phyloP scores from a whole-genome alignment of 305 asterid species.

The Plantago coronopus region DNA sequence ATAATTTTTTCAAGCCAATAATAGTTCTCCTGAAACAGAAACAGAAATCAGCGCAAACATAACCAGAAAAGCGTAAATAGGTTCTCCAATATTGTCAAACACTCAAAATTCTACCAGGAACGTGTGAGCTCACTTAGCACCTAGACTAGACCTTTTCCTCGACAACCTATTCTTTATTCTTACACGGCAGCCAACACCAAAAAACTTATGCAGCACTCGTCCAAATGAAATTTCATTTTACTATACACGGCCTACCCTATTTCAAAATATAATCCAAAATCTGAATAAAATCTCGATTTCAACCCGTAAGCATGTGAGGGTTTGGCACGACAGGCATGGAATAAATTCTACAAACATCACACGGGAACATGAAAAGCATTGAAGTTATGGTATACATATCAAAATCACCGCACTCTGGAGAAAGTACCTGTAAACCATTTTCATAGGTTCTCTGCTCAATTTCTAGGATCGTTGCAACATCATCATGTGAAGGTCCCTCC shows the following conservation, averaged over 20 bases:
- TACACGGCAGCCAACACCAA: neutral
- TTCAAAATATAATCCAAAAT: neutral
- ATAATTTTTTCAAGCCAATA: slow-evolving; percentile 83
- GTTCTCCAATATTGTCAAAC: too few species aligned
- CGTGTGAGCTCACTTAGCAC: neutral
- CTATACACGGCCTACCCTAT: neutral
- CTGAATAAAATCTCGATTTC: neutral
- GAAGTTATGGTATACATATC: neutral
- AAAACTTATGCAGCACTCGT: neutral
- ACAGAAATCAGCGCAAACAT: slow-evolving; percentile 26
- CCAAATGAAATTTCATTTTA: neutral
- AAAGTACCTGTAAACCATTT: slow-evolving; percentile 79
- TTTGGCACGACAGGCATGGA: neutral
- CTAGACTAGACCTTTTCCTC: neutral
- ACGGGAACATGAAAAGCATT: neutral
- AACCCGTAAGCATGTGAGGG: slow-evolving; percentile 1
- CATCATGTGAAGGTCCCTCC: slow-evolving; percentile 76
- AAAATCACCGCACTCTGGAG: slow-evolving; percentile 13
- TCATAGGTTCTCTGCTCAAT: slow-evolving; percentile 94
- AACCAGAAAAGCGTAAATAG: neutral
- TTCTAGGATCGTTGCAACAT: slow-evolving; percentile 72
- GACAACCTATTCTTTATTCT: too few species aligned
- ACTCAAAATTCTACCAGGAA: too few species aligned
- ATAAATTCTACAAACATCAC: neutral
- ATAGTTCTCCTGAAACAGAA: slow-evolving; percentile 63